Base-by-base conservation (phyloP, 2,329 filamentous ascomycete species). In the Arthroderma sp. region DNA sequence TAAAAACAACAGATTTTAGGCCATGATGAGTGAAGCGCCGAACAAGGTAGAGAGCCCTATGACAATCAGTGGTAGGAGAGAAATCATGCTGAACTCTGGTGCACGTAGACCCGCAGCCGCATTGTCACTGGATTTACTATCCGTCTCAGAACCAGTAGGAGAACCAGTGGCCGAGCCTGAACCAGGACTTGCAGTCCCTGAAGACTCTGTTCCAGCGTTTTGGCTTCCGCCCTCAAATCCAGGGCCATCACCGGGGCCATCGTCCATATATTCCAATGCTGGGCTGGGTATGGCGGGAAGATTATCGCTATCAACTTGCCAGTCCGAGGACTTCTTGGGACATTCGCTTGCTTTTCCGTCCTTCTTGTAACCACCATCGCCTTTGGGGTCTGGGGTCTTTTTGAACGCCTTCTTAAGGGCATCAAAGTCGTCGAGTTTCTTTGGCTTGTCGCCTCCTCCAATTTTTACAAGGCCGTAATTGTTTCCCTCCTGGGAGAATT, bases 401-500 rank as follows among this genome's bases (percentile, higher is more conserved):
- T 60, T 50, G 54, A 74, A 70, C 30, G 72, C 72, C 6, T 56
- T 55, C 65, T 73, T 68, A 46, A 80, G 68, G 41, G 69, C 66
- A 39, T 66, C 61, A 65, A 81, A 94, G 58, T 89, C 84, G 36
- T 64, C 50, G 31, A 72, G 66, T 51, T 82, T 74, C 30, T 67
- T 68, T 30, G 34, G 33, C 47, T 83, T 73, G 29, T 64, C 65
- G 59, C 64, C 56, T 51, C 72, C 74, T 39, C 64, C 58, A 58
- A 91, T 70, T 47, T 76, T 67, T 59, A 88, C 86, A 48, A 94
- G 80, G 52, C 88, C 89, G 65, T 80, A 96, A 38, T 80, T 73
- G 68, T 80, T 86, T 49, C 73, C 72, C 66, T 93, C 83, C 58
- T 83, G 69, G 6, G 83, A 81, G 72, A 94, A 98, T 68, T 96